Evolutionary conservation across 2,329 filamentous ascomycete species (phyloP), one percentile per base, ranked within the genome.

Genomic region (Fusarium agapanthi): DNA sequence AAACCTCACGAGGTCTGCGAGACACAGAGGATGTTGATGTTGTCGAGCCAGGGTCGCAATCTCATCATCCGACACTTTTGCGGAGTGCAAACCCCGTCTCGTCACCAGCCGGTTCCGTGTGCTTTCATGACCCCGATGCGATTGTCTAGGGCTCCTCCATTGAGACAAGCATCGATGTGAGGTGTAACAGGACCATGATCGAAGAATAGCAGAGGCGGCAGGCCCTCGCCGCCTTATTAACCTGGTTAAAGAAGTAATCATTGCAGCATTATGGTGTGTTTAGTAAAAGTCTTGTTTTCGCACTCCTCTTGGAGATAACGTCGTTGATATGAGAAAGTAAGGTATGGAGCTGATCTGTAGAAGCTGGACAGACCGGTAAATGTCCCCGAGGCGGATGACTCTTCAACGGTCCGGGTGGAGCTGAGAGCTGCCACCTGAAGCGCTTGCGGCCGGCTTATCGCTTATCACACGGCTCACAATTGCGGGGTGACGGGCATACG

Each of bases 1-100:
- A 75, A 86, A 97, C 93, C 92, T 95, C 76, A 98, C 93, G 11
- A 99, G 87, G 79, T 98, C 96, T 65, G 92, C 91, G 38, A 99
- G 88, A 32, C 94, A 96, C 78, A 98, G 85, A 16, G 92, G 90
- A 79, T 97, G 93, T 58, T 97, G 88, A 40, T 92, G 91, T 78
- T 92, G 91, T 64, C 90, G 90, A 37, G 95, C 94, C 51, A 98
- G 88, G 45, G 89, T 89, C 50, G 91, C 89, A 73, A 98, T 93
- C 79, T 96, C 93, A 72, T 92, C 90, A 79, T 95, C 92, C 43
- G 88, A 88, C 24, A 90, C 87, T 50, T 79, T 76, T 57, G 78
- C 64, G 15, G 73, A 67, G 38, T 77, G 72, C 32, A 75, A 61
- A 43, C 37, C 45, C 38, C 75, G 73, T 26, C 61, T 53, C 22